Evolutionary conservation across 306 rosid species (phyloP), one percentile per base, ranked within the genome.

Genomic region (Styphnolobium japonicum): DNA sequence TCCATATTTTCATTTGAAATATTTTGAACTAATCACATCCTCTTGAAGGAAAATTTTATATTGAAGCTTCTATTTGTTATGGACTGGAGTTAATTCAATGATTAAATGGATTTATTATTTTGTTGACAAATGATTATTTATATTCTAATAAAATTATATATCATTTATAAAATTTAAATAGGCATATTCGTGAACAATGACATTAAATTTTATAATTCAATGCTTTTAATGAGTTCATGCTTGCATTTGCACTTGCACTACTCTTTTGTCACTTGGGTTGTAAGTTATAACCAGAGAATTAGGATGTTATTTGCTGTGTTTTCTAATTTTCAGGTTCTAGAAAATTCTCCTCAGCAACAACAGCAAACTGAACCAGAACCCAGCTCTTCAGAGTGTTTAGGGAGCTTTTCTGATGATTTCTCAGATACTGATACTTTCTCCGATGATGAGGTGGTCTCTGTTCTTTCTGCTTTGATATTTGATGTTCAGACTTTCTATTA

Each of bases 391-490:
- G 93, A 89, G 58, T 70, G 73, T 45, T 84, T 76, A 1, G 85
- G 79, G 67, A 84, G 79, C 76, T 82, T 82, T 80, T 72, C 82
- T 27, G 85, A 83, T 75, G 90, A 76, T 55, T 84, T 79, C 81
- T 80, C 90, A 21, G 92, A 90, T 80, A 10, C 78, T 22, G 92
- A 84, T 60, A 67, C 86, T 76, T 80, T 56, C 61, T 86, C 84
- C 15, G 89, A 88, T 31, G 68, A 42, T 15, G 92, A 88, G 92
- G 94, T 88, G n/a, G 37, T 14, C 23, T 49, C 43, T 51, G 11
- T 6, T 16, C 10, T n/a, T 51, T 4, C 25, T 51, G 12, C 36
- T 36, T 22, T 77, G 16, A 18, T n/a, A n/a, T n/a, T n/a, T n/a
- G n/a, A 7, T 57, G 6, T 37, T 12, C 75, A 5, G 57, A 51